Evolutionary conservation across 345 rosid species (phyloP).

Genomic region (Dovyalis caffra): DNA sequence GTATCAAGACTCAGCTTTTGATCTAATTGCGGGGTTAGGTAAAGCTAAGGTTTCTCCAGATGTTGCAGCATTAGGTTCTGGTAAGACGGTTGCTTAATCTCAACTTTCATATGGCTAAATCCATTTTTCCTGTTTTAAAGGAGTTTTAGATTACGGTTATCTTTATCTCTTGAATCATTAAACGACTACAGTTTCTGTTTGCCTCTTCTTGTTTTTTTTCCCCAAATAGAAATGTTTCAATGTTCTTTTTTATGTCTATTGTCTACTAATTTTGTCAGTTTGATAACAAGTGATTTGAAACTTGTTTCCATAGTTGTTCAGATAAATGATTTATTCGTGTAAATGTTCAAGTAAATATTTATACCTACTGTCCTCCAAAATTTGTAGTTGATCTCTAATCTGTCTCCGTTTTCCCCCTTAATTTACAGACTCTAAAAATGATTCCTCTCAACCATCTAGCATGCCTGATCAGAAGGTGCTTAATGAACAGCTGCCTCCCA

Average conservation of each 20-base stretch:
- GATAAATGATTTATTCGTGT: too few relatives aligned
- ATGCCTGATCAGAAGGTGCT: background rate
- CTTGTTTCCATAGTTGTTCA: too few relatives aligned
- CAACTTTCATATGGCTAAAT: background rate
- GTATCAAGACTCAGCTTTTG: slow-evolving; percentile 4
- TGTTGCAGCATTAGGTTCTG: slow-evolving; percentile 4
- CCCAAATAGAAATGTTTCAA: too few relatives aligned
- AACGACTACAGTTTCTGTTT: background rate
- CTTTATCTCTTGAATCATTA: background rate
- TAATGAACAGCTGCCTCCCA: slow-evolving; percentile 1
- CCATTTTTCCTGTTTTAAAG: background rate
- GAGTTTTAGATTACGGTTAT: too few relatives aligned
- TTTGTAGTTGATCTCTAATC: background rate
- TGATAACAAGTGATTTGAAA: too few relatives aligned
- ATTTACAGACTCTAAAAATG: background rate
- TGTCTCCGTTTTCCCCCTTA: too few relatives aligned
- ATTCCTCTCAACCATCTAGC: slow-evolving; percentile 6
- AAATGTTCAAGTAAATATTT: too few relatives aligned
- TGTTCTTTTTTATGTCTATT: too few relatives aligned
- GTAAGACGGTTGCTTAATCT: slow-evolving; percentile 4
- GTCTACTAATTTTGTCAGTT: too few relatives aligned
- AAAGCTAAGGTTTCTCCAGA: slow-evolving; percentile 1
- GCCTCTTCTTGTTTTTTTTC: too few relatives aligned
- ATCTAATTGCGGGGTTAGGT: background rate
- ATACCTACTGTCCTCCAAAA: too few relatives aligned